phyloP scores from a whole-genome alignment of 1,284 basidiomycete genomes.

The Irpex lacteus region DNA sequence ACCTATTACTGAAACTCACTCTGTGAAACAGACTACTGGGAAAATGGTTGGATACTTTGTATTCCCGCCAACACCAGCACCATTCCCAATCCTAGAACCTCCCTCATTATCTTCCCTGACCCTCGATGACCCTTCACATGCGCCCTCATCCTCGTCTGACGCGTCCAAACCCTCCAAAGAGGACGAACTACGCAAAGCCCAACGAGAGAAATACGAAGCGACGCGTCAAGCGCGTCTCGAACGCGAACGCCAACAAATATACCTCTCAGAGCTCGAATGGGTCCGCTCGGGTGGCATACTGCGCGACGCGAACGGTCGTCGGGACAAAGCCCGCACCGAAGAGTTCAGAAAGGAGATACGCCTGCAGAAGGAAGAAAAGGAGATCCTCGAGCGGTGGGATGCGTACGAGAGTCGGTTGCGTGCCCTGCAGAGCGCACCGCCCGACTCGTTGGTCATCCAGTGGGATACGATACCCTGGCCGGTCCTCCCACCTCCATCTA shows the following conservation, averaged over 20 bases:
- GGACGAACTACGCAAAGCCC: neutral
- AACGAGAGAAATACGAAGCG: conserved; percentile 12
- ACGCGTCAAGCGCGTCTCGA: conserved; percentile 23
- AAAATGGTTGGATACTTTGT: neutral
- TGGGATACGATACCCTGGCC: conserved; percentile 66
- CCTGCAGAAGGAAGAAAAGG: conserved; percentile 37
- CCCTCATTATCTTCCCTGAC: neutral
- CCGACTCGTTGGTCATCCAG: conserved; percentile 11
- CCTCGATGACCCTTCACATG: neutral
- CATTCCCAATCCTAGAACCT: neutral
- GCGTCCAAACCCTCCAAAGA: neutral
- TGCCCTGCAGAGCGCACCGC: conserved; percentile 26
- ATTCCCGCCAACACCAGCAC: neutral
- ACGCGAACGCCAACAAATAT: conserved; percentile 29
- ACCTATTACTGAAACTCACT: neutral
- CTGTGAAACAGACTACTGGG: neutral
- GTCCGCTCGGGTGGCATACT: conserved; percentile 55
- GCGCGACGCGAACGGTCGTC: conserved; percentile 45
- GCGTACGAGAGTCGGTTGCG: conserved; percentile 50
- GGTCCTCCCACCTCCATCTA: conserved; percentile 28
- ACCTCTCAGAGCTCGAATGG: conserved; percentile 53
- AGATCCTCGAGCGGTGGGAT: conserved; percentile 41
- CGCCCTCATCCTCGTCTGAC: neutral
- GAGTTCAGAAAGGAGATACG: conserved; percentile 40
- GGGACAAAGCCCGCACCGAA: conserved; percentile 48